Evolutionary conservation across 306 rosid species (phyloP), one percentile per base, ranked within the genome.

Genomic region (Trichosanthes cucumerina): DNA sequence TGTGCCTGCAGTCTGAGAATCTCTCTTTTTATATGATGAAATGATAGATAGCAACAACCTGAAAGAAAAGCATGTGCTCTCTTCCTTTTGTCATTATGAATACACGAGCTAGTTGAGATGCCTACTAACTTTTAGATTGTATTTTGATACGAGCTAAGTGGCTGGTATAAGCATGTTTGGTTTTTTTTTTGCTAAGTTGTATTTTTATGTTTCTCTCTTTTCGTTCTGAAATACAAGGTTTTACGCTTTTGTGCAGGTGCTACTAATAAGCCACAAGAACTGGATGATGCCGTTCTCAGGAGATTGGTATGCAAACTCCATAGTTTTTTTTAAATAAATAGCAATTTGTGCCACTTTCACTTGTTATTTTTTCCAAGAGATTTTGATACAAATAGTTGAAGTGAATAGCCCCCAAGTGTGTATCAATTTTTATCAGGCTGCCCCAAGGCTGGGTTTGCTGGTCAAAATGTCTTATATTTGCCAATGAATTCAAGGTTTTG

Each of bases 211-310:
- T 71, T 60, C 44, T 69, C 23, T 63, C 72, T 19, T 16, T 36
- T 10, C 34, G 63, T 50, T 78, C 4, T 53, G 43, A 68, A 59
- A 68, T 44, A 59, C 46, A 69, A 69, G 69, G 60, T 56, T 82
- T 76, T 77, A 77, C 62, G 60, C 83, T 75, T 80, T 15, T 38
- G 76, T 83, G 62, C 81, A 95, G 98, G 98, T 84, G 98, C 98
- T 31, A 95, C 98, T 34, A 95, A 95, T 85, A 95, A 92, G 93
- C 98, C 98, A 1, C 97, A 92, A 83, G 98, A 95, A 82, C 83
- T 95, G 84, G 98, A 95, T 86, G 98, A 95, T 44, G 98, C 98
- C 10, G 98, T 95, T 81, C 93, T 95, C 59, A 86, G 98, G 89
- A 90, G 98, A 87, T 86, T 95, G 92, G 98, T 95, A 66, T 81